Evolutionary conservation across 108 stramenopile species (phyloP).

Genomic region (Hondaea fermentalgiana): DNA sequence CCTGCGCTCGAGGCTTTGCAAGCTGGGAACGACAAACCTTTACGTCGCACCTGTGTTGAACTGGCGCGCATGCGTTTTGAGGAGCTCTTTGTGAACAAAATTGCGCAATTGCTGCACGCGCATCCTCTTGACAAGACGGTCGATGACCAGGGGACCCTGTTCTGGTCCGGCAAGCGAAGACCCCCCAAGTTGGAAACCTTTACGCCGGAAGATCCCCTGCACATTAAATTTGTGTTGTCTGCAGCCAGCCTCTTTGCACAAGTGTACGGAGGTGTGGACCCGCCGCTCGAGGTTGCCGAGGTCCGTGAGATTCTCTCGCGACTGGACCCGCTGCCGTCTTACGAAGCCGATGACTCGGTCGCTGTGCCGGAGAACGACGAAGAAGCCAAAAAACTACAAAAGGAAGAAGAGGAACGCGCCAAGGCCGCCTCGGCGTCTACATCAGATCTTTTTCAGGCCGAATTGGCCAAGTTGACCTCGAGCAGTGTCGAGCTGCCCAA

Average conservation of each 20-base stretch:
- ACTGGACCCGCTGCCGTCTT: not conserved
- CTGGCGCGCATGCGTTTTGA: conserved; percentile 36
- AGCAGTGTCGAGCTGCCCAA: conserved; percentile 15
- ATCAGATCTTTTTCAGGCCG: not conserved
- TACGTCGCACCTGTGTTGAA: conserved; percentile 21
- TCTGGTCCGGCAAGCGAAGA: conserved; percentile 55
- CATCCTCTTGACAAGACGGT: conserved; percentile 68
- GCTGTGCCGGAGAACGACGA: conserved; percentile 44
- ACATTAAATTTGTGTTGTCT: conserved; percentile 80
- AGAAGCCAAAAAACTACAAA: conserved; percentile 52
- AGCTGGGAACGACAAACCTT: not conserved
- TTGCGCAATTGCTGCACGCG: conserved; percentile 24
- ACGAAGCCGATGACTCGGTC: not conserved
- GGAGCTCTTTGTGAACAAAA: not conserved
- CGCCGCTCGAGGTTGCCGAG: conserved; percentile 41
- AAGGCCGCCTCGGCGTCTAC: conserved; percentile 6
- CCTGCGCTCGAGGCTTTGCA: no score
- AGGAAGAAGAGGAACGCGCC: conserved; percentile 55
- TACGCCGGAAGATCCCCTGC: conserved; percentile 66
- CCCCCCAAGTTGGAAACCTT: conserved; percentile 82
- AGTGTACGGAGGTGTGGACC: conserved; percentile 33
- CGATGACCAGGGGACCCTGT: conserved; percentile 84
- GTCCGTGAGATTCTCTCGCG: conserved; percentile 57
- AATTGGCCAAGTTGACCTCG: not conserved
- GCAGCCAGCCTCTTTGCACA: conserved; percentile 81